These are phyloP conservation scores for Juglanconis sp. DNA, from an alignment of 2,329 filamentous ascomycete genomes.

Conservation along the genomic window DNA sequence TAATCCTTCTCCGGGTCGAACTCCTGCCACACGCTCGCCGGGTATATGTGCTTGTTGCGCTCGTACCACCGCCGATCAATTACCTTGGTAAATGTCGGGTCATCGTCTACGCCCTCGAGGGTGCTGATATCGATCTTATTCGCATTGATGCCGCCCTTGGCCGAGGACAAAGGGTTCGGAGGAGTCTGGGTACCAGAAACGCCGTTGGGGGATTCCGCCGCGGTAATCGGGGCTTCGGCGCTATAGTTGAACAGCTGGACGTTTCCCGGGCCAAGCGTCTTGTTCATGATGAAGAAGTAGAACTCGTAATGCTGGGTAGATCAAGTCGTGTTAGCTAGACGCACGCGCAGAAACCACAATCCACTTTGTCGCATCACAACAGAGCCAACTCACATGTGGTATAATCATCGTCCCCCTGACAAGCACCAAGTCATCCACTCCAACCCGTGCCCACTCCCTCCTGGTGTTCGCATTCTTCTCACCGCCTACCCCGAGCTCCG, in stretches of 20 bases:
- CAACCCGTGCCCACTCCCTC: conserved; percentile 87
- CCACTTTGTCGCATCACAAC: conserved; percentile 6
- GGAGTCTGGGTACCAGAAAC: not conserved
- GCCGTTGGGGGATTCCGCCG: conserved; percentile 2
- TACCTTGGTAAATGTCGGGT: conserved; percentile 82
- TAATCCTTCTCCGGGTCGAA: conserved; percentile 91
- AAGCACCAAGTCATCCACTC: conserved; percentile 92
- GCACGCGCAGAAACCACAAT: not conserved
- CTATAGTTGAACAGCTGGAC: conserved; percentile 74
- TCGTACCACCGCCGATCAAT: conserved; percentile 97
- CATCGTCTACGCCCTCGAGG: conserved; percentile 73
- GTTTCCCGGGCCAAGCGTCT: conserved; percentile 69
- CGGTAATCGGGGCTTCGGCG: conserved; percentile 40
- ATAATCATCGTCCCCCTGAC: conserved; percentile 89
- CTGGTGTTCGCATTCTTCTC: conserved; percentile 62
- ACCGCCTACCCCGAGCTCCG: conserved; percentile 71
- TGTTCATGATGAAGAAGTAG: conserved; percentile 94
- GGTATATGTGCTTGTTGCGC: conserved; percentile 96
- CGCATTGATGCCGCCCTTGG: conserved; percentile 33
- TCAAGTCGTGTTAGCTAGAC: conserved; percentile 22
- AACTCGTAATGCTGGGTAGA: conserved; percentile 83
- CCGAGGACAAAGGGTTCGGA: conserved; percentile 35
- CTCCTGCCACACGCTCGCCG: conserved; percentile 91
- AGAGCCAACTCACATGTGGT: conserved; percentile 70
- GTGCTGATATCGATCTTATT: conserved; percentile 46